phyloP scores from a whole-genome alignment of 495 filamentous ascomycete genomes.

The Cercophora sp. region DNA sequence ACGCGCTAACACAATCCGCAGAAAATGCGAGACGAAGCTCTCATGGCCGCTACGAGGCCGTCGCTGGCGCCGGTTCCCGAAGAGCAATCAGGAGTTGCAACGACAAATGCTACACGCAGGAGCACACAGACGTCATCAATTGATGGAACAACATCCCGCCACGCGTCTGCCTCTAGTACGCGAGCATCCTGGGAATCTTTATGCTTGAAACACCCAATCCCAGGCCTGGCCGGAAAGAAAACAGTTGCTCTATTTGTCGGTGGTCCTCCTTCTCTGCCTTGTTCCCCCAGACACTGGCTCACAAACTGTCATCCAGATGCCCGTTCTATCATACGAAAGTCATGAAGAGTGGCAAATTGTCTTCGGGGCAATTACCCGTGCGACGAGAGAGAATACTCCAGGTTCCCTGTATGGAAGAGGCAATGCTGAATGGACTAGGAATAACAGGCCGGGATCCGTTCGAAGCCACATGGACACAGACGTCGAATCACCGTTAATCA shows the following conservation, averaged over 20 bases:
- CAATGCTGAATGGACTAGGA: not conserved
- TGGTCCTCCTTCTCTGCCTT: not conserved
- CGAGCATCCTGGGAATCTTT: not conserved
- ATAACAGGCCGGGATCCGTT: not conserved
- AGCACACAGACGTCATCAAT: not conserved
- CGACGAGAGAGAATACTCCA: not conserved
- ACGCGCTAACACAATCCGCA: not conserved
- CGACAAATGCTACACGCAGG: not conserved
- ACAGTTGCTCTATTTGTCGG: slow-evolving; percentile 10
- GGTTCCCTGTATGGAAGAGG: not conserved
- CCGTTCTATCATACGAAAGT: slow-evolving; percentile 13
- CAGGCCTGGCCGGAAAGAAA: not conserved
- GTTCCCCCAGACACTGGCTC: not conserved
- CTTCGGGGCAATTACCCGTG: not conserved
- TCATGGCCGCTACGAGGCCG: not conserved
- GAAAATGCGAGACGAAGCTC: not conserved
- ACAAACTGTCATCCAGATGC: slow-evolving; percentile 6
- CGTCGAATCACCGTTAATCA: not conserved
- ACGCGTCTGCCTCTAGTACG: not conserved
- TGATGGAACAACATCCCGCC: not conserved
- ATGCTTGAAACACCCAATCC: not conserved
- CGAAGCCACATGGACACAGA: not conserved
- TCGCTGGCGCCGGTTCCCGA: not conserved
- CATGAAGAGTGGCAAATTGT: slow-evolving; percentile 2
- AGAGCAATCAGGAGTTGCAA: not conserved